These are phyloP conservation scores for Scheffersomyces segobiensis DNA, from an alignment of 1,139 yeast genomes.

Conservation along the genomic window DNA sequence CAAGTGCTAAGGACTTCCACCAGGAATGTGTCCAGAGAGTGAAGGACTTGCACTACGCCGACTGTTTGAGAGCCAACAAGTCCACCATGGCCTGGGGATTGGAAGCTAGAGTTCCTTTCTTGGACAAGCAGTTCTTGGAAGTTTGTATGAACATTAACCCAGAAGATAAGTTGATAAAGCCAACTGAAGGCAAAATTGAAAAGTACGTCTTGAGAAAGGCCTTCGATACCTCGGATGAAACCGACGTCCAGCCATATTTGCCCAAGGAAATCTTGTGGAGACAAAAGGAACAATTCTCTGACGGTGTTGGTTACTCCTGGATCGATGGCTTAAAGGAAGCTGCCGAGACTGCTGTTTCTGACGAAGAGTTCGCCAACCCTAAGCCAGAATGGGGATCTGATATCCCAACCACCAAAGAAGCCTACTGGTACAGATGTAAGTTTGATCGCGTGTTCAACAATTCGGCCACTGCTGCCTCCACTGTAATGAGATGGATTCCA, in stretches of 20 bases:
- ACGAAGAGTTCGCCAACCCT: constrained; percentile 85
- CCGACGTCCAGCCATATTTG: constrained; percentile 74
- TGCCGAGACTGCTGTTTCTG: constrained; percentile 82
- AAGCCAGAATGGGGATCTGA: constrained; percentile 96
- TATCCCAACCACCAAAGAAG: constrained; percentile 96
- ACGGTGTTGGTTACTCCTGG: constrained; percentile 99
- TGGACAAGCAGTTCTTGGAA: constrained; percentile 90
- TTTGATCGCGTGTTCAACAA: constrained; percentile 87
- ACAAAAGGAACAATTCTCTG: constrained; percentile 99
- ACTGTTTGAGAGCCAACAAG: constrained; percentile 98
- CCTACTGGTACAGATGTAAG: constrained; percentile 97
- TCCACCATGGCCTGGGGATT: constrained; percentile 99
- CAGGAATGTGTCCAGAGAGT: constrained; percentile 93
- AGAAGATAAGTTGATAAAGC: constrained; percentile 80
- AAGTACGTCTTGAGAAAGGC: constrained; percentile 96
- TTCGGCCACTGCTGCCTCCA: constrained; percentile 86
- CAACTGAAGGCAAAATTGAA: constrained; percentile 73
- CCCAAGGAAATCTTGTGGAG: constrained; percentile 98
- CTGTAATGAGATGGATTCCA: constrained; percentile 99
- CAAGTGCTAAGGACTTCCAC: constrained; percentile 89
- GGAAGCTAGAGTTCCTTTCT: constrained; percentile 99
- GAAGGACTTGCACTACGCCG: constrained; percentile 95
- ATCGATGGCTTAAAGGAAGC: constrained; percentile 96
- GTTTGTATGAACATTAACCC: constrained; percentile 95
- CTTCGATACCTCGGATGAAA: constrained; percentile 81